phyloP scores from a whole-genome alignment of 371 early-diverging fungal species.

The Syncephalastrum monosporum region DNA sequence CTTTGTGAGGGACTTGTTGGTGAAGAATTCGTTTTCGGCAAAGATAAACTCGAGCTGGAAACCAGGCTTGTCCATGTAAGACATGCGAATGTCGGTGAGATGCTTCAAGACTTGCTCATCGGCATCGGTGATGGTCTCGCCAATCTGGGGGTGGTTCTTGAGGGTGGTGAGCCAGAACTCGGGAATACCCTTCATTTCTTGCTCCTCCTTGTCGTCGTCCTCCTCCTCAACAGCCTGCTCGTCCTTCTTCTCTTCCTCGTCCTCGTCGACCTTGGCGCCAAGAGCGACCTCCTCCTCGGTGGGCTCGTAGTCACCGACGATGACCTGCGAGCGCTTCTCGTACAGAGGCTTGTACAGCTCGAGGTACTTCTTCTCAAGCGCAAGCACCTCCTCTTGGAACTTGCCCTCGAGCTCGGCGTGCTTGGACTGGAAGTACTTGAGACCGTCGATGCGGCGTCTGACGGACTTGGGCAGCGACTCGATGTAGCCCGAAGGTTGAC shows the following conservation, averaged over 20 bases:
- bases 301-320: constrained; percentile 83
- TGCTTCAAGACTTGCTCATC: constrained; percentile 85
- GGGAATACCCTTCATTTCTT: constrained; percentile 47
- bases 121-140: constrained; percentile 81
- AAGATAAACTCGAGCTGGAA: constrained; percentile 94
- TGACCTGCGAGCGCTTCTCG: constrained; percentile 78
- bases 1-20: constrained; percentile 84
- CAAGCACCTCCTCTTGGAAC: constrained; percentile 89
- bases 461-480: constrained; percentile 75
- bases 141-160: constrained; percentile 79
- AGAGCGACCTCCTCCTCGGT: constrained; percentile 78
- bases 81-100: constrained; percentile 82
- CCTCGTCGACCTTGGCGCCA: constrained; percentile 63
- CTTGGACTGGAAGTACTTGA: constrained; percentile 83
- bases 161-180: constrained; percentile 94
- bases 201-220: constrained; percentile 32
- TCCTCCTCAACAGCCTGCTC: constrained; percentile 31
- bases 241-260: constrained; percentile 44
- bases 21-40: constrained; percentile 84
- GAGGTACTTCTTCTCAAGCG: constrained; percentile 94
- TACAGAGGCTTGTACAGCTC: constrained; percentile 83
- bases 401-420: constrained; percentile 78
- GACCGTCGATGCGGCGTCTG: constrained; percentile 79
- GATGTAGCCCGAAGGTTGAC: constrained; percentile 81
- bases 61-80: constrained; percentile 85